Evolutionary conservation across 108 stramenopile genomes (phyloP).

Genomic region (Cyclotella cryptica): DNA sequence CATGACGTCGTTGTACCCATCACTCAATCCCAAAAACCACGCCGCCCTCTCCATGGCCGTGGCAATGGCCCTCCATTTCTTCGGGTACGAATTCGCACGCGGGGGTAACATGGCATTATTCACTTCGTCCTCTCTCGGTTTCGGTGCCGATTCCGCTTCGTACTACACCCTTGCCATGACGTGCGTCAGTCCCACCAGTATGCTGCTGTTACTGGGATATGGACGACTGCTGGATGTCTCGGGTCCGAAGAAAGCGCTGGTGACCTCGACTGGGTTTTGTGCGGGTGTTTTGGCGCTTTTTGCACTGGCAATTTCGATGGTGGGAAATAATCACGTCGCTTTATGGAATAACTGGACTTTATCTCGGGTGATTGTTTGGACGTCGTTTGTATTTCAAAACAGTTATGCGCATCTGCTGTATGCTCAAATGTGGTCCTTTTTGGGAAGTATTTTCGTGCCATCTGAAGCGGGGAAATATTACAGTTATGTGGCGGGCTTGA

Average conservation of each 20-base stretch:
- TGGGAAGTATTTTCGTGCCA: slow-evolving; percentile 77
- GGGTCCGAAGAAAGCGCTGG: slow-evolving; percentile 75
- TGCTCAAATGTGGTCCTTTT: slow-evolving; percentile 86
- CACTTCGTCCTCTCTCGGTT: slow-evolving; percentile 78
- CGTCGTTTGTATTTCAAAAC: slow-evolving; percentile 81
- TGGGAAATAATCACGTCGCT: slow-evolving; percentile 34
- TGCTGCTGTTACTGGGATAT: slow-evolving; percentile 65
- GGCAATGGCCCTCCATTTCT: slow-evolving; percentile 81
- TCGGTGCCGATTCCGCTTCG: slow-evolving; percentile 48
- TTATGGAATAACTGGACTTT: slow-evolving; percentile 10
- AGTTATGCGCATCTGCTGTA: slow-evolving; percentile 82
- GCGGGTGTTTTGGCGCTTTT: slow-evolving; percentile 48
- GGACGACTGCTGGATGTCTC: slow-evolving; percentile 57
- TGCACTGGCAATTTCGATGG: slow-evolving; percentile 41
- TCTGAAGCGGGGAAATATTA: slow-evolving; percentile 79
- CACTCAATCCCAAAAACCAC: background rate
- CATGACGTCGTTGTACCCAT: too few relatives aligned
- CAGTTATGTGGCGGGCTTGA: slow-evolving; percentile 80
- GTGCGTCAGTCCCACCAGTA: slow-evolving; percentile 68
- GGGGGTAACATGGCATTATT: slow-evolving; percentile 77
- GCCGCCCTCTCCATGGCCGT: slow-evolving; percentile 60
- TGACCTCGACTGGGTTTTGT: slow-evolving; percentile 60
- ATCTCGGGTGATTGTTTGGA: slow-evolving; percentile 62
- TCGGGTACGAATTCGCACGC: slow-evolving; percentile 80
- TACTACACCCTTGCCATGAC: slow-evolving; percentile 84